Evolutionary conservation across 2,329 filamentous ascomycete species (phyloP), one percentile per base, ranked within the genome.

Genomic region (Scolecobasidium constrictum): DNA sequence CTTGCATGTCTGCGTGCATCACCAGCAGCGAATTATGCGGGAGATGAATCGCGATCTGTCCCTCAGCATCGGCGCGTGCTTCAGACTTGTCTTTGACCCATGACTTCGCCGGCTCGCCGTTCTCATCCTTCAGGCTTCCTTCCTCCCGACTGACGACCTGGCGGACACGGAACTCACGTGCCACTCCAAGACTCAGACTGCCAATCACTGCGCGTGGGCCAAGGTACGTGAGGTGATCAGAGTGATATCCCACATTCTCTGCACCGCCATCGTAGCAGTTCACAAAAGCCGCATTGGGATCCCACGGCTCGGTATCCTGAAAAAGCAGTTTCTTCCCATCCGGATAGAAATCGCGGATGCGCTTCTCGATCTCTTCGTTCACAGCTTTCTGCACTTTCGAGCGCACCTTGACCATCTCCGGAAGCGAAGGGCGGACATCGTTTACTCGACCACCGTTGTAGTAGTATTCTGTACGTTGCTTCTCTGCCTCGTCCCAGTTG

Each of bases 1-100:
- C 90, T 56, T 96, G 90, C 86, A 94, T 96, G 57, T 94, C 86
- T 1, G 90, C 88, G 55, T 96, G 88, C 92, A 98, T 96, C 7
- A 96, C 71, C 0, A 98, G 71, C 0, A 96, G 72, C 1, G 86
- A 93, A 59, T 96, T 96, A 61, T 96, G 92, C 0, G 90, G 90
- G 0, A 96, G 76, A 52, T 95, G 86, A 35, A 96, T 92, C 1
- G 86, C 79, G 46, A 96, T 90, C 57, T 94, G 88, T 3, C 88
- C 90, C 54, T 84, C 77, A 0, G 73, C 71, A 49, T 92, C 81
- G 2, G 73, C 66, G 11, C 56, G 55, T 46, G 33, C 49, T 22
- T 56, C 53, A 41, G 63, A 51, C 13, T 56, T 60, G 47, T 62
- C 57, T 35, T 64, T 60, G 42, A 1, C 15, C 20, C 22, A 7